Base-by-base conservation (phyloP, 1,284 basidiomycete species). In the Schizophyllum commune region DNA sequence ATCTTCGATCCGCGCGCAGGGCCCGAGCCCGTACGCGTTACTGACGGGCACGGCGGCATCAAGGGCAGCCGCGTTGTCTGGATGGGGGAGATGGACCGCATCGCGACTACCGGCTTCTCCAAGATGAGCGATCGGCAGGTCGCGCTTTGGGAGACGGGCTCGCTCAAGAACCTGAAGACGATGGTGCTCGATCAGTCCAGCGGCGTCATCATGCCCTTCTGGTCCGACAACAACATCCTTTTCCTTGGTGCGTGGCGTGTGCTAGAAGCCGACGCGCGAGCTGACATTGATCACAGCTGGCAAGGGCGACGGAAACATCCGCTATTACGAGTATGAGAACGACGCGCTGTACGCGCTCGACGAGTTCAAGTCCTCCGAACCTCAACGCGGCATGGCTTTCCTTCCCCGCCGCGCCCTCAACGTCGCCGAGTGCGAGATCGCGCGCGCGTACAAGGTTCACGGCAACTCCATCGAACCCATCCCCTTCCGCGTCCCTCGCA, bases 141-240 rank as follows among this genome's bases (percentile, higher is more conserved):
- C 61, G 83, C 82, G 62, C 76, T 98, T 53, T 96, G 94, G 94
- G 93, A 96, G 69, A 84, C 89, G 1, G 82, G 85, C 3, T 80
- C 84, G 20, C 73, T 96, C 62, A 78, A 72, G 56, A 91, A 85
- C 71, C 68, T 94, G 66, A 94, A 94, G 77, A 92, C 85, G 62
- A 78, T 85, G 60, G 82, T 80, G 21, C 79, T 96, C 64, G 95
- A 97, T 74, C 92, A 94, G 72, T 91, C 89, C 60, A 86, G 93
- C 22, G 96, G 96, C 57, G 93, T 98, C 52, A 75, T 97, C 59
- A 98, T 98, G 94, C 96, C 96, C 0, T 98, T 96, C 85, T 99
- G 93, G 87, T 88, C 85, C 56, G 95, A 98, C 67, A 97, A 96
- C 75, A 89, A 92, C 64, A 88, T 98, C 61, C 79, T 98, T 63